Conservation (phyloP, 441 rosid genomes). For the Gossypium schwendimanii region DNA sequence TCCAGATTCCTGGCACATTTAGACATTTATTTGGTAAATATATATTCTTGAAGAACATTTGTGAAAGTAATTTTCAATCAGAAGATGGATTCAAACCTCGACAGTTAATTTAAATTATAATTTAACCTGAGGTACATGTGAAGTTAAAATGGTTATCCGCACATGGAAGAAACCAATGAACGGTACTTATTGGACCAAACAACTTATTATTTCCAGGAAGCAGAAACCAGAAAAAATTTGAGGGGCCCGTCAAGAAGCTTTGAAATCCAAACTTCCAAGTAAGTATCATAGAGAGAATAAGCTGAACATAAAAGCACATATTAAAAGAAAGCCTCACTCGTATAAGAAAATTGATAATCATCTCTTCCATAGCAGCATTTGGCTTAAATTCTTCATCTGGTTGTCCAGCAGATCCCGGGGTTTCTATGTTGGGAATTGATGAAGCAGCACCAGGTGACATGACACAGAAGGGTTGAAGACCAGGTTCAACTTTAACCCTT, state of each 20-base stretch:
- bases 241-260: not conserved
- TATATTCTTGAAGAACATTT: not conserved
- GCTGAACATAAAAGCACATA: conserved; percentile 11
- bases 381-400: conserved; percentile 99
- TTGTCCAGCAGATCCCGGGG: conserved; percentile 94
- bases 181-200: not conserved
- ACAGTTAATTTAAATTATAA: not conserved
- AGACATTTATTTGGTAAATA: not conserved
- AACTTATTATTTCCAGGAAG: conserved; percentile 6
- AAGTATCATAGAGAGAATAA: conserved; percentile 7
- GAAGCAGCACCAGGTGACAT: conserved; percentile 96
- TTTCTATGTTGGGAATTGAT: conserved; percentile 77
- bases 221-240: not conserved
- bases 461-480: conserved; percentile 80
- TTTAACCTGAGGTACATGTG: not conserved
- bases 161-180: not conserved
- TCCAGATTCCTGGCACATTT: not conserved
- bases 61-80: not conserved
- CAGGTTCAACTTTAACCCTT: conserved; percentile 85
- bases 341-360: conserved; percentile 95
- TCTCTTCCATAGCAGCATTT: conserved; percentile 99
- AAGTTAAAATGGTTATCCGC: not conserved
- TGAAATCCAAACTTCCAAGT: not conserved
- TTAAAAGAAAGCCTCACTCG: conserved; percentile 54
- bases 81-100: not conserved